Conservation (phyloP, 139 green algal species). For the Diplosphaera chodatii region DNA sequence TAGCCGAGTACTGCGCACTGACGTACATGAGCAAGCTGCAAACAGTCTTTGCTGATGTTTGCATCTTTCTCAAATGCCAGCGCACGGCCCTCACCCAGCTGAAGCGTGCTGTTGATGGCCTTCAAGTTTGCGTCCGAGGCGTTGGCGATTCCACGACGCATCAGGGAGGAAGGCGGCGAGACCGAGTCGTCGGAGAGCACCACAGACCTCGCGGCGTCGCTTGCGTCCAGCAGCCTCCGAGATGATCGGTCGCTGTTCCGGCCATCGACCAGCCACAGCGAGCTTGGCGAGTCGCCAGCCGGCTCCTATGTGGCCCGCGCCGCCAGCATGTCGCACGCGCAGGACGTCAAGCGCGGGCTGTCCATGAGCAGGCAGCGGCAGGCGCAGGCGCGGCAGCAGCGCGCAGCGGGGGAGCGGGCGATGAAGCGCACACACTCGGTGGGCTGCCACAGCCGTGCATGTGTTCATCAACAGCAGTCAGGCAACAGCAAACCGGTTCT, state of each 20-base stretch:
- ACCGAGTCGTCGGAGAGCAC: neutral
- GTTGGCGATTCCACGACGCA: neutral
- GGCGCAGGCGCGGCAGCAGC: neutral
- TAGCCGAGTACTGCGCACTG: no score
- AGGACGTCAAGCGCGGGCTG: neutral
- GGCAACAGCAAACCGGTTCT: no score
- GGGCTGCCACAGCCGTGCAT: no score
- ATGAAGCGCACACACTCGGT: neutral
- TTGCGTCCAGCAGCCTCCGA: neutral
- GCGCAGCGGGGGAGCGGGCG: no score
- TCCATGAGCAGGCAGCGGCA: neutral
- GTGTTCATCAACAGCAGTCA: no score
- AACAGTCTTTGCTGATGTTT: no score
- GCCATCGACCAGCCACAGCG: neutral
- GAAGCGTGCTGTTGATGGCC: no score
- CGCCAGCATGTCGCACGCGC: neutral
- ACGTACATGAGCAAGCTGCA: no score
- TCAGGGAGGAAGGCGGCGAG: neutral
- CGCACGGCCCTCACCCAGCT: no score
- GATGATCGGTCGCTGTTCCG: neutral
- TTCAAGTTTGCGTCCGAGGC: neutral
- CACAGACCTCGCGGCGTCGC: neutral
- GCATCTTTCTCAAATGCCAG: no score
- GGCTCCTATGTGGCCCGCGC: neutral
- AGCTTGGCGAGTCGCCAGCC: no score